Evolutionary conservation across 805 yeast genomes (phyloP).

Genomic region (Ascoidea asiatica): DNA sequence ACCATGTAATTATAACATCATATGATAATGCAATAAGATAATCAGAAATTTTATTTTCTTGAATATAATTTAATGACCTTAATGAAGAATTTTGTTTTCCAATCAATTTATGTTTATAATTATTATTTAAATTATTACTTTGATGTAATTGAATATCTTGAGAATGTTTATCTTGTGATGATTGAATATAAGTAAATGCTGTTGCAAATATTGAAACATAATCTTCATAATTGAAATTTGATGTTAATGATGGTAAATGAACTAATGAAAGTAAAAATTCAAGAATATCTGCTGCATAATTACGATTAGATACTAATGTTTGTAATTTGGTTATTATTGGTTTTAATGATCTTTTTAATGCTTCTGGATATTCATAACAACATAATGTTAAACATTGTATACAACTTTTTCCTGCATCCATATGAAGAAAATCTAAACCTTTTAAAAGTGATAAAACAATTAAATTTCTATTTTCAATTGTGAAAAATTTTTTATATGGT

Average conservation of each 20-base stretch:
- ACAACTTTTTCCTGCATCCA: conserved; percentile 56
- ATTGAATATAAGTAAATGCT: conserved; percentile 67
- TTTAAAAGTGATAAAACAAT: conserved; percentile 4
- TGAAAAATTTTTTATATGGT: conserved; percentile 4
- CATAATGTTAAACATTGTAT: conserved; percentile 65
- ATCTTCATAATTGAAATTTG: conserved; percentile 66
- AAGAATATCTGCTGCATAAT: conserved; percentile 58
- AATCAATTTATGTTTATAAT: conserved; percentile 17
- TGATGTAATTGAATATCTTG: conserved; percentile 9
- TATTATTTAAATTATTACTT: conserved; percentile 10
- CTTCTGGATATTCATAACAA: conserved; percentile 67
- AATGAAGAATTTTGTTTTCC: conserved; percentile 5
- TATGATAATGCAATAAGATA: conserved; percentile 55
- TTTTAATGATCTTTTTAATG: conserved; percentile 54
- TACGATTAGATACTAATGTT: conserved; percentile 55
- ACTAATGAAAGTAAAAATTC: conserved; percentile 62
- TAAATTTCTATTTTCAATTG: conserved; percentile 3
- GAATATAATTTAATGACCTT: conserved; percentile 6
- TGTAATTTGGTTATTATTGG: conserved; percentile 65
- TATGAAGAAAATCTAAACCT: conserved; percentile 23
- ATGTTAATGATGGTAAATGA: conserved; percentile 49
- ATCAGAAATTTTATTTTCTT: conserved; percentile 33
- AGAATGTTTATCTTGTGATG: conserved; percentile 34
- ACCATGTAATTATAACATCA: conserved; percentile 59
- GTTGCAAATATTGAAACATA: conserved; percentile 72